A percentile compares a stretch with the other conserved stretches of the same genome.
Conservation (phyloP, 257 asterid species). For the Knoxia roxburghii region DNA sequence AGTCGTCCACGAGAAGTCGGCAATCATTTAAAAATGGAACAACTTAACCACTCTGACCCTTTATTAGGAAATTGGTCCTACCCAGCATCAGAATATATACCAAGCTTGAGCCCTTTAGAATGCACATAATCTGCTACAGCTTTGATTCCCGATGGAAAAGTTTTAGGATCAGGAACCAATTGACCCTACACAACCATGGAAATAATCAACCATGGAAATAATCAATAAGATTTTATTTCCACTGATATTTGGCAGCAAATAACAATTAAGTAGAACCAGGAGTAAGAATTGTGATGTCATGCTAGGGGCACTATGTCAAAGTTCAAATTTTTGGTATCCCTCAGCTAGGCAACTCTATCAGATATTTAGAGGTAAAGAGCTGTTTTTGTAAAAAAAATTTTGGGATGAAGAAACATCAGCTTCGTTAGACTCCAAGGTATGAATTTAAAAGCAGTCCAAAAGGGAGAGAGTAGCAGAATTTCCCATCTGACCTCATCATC, state of each 20-base stretch:
- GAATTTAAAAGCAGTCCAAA: neutral
- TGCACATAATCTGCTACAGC: conserved; percentile 90
- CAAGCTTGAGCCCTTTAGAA: conserved; percentile 83
- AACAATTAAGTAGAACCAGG: too few species aligned
- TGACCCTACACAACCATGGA: conserved; percentile 57
- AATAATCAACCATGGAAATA: neutral
- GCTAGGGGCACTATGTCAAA: too few species aligned
- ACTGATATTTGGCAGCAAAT: neutral
- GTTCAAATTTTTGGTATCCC: too few species aligned
- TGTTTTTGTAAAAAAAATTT: neutral
- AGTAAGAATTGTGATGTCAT: too few species aligned
- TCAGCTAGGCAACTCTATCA: neutral
- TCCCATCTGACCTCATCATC: conserved; percentile 44
- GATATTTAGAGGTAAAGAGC: neutral
- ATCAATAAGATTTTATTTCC: neutral
- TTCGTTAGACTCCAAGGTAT: neutral
- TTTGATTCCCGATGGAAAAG: conserved; percentile 85
- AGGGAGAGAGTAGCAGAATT: conserved; percentile 12
- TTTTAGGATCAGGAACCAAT: conserved; percentile 52
- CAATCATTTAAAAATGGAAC: conserved; percentile 1
- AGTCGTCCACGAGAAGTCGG: conserved; percentile 4
- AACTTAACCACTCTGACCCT: conserved; percentile 16
- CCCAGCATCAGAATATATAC: conserved; percentile 99
- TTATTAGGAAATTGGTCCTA: conserved; percentile 27
- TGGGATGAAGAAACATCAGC: neutral